Conservation (phyloP, 805 yeast genomes). For the Sungouiozyma intestinalis region DNA sequence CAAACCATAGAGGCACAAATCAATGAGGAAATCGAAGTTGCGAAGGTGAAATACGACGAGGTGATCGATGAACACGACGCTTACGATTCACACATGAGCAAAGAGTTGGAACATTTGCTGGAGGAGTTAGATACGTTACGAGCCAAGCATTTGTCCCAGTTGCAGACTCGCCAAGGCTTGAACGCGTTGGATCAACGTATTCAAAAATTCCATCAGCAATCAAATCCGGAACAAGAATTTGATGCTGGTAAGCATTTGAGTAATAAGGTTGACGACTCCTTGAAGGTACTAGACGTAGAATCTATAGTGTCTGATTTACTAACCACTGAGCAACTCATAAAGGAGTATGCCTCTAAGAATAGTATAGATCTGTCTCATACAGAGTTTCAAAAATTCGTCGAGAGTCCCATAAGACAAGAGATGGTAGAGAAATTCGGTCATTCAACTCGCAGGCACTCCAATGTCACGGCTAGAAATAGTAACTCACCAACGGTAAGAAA, state of each 20-base stretch:
- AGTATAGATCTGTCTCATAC: constrained; percentile 2
- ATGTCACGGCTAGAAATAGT: background rate
- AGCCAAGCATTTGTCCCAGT: background rate
- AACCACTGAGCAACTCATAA: constrained; percentile 10
- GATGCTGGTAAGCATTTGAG: background rate
- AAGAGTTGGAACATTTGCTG: background rate
- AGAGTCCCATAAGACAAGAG: background rate
- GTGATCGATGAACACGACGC: background rate
- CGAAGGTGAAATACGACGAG: background rate
- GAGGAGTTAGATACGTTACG: background rate
- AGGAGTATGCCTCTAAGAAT: constrained; percentile 13
- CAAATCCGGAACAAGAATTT: background rate
- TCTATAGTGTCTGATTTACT: constrained; percentile 14
- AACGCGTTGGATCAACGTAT: background rate
- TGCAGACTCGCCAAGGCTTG: background rate
- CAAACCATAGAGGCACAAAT: constrained; percentile 1
- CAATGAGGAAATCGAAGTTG: background rate
- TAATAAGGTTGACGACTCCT: background rate
- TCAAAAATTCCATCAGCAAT: background rate
- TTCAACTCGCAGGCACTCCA: background rate
- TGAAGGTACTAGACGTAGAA: constrained; percentile 9
- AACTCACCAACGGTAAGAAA: background rate
- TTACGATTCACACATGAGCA: background rate
- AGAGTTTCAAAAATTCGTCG: background rate
- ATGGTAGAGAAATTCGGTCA: background rate